Conservation (phyloP, 73 alveolate species). For the Paramecium octaurelia region DNA sequence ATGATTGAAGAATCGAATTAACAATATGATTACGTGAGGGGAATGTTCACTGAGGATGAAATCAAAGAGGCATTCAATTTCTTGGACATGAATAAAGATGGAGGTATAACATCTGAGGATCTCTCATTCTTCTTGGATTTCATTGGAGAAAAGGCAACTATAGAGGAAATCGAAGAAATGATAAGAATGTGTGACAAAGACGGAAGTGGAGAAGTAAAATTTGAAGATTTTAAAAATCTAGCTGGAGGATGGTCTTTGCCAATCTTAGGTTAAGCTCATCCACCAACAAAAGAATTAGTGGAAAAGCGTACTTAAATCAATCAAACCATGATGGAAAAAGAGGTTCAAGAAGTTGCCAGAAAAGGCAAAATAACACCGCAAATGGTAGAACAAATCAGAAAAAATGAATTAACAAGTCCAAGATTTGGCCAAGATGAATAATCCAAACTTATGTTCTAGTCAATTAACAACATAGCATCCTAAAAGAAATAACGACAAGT, state of each 20-base stretch:
- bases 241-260: constrained; percentile 51
- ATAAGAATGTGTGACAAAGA: constrained; percentile 56
- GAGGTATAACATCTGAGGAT: constrained; percentile 29
- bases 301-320: neutral
- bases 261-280: constrained; percentile 53
- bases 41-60: constrained; percentile 52
- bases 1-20: constrained; percentile 39
- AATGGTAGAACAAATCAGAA: neutral
- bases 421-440: constrained; percentile 1
- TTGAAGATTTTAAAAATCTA: constrained; percentile 40
- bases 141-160: constrained; percentile 50
- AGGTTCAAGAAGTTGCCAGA: neutral
- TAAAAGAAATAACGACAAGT: neutral
- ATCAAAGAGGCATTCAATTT: constrained; percentile 44
- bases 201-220: constrained; percentile 51
- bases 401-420: constrained; percentile 1
- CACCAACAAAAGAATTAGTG: constrained; percentile 54
- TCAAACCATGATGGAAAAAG: constrained; percentile 17
- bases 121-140: constrained; percentile 44
- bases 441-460: neutral
- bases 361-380: neutral
- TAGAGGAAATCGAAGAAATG: constrained; percentile 53
- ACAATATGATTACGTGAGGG: constrained; percentile 35
- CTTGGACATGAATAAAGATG: constrained; percentile 35
- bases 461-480: constrained; percentile 3